phyloP scores from a whole-genome alignment of 768 basidiomycete species.

The Naematelia aurantialba region DNA sequence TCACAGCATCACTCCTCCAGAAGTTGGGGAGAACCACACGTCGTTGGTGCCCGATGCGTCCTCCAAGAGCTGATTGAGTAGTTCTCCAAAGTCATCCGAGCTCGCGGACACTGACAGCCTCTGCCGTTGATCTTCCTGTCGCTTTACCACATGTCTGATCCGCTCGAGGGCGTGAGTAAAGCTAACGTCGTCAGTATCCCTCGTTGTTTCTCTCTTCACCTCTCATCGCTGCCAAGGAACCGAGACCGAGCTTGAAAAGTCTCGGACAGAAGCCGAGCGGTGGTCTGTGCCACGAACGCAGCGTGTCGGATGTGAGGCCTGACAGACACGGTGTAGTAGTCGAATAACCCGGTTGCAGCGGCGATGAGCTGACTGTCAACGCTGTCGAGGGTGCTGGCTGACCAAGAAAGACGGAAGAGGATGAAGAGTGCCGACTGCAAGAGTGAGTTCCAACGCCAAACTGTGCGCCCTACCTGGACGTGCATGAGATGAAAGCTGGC shows the following conservation, averaged over 20 bases:
- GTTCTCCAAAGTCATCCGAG: not conserved
- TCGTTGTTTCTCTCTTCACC: not conserved
- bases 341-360: not conserved
- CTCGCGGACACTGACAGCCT: not conserved
- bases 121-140: not conserved
- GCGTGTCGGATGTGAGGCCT: not conserved
- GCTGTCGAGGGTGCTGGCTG: not conserved
- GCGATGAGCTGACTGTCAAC: slow-evolving; percentile 1
- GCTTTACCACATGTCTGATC: slow-evolving; percentile 1
- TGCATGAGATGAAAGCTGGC: not conserved
- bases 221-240: slow-evolving; percentile 3
- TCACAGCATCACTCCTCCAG: not conserved
- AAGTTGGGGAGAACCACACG: not conserved
- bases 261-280: not conserved
- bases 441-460: not conserved
- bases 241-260: not conserved
- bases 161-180: slow-evolving; percentile 1
- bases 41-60: not conserved
- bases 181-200: not conserved
- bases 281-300: not conserved
- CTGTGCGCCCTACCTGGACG: not conserved
- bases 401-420: slow-evolving; percentile 5
- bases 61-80: not conserved
- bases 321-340: not conserved
- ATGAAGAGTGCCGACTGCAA: slow-evolving; percentile 1